Evolutionary conservation across 805 yeast genomes (phyloP).

Genomic region (Nakazawaea wyomingensis): DNA sequence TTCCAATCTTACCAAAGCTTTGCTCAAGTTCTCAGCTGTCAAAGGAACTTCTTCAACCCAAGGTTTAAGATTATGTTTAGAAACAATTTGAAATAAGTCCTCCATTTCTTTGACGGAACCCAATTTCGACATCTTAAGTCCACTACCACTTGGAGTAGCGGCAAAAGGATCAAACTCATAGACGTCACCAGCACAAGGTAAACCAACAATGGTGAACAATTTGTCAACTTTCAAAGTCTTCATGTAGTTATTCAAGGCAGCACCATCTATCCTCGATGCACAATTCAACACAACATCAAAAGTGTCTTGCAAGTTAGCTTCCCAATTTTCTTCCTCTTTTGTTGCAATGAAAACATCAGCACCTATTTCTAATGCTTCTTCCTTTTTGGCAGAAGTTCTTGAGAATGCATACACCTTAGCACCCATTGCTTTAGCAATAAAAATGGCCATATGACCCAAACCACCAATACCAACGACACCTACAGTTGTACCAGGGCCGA

Average conservation of each 20-base stretch:
- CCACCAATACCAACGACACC: conserved; percentile 57
- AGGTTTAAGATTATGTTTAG: conserved; percentile 39
- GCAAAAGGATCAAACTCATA: conserved; percentile 29
- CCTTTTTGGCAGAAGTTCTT: conserved; percentile 42
- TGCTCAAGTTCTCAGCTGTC: conserved; percentile 34
- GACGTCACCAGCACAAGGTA: conserved; percentile 27
- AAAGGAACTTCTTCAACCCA: conserved; percentile 50
- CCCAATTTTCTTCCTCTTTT: conserved; percentile 40
- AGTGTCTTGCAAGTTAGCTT: conserved; percentile 22
- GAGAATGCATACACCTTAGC: conserved; percentile 56
- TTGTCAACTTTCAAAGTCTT: conserved; percentile 25
- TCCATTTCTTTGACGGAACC: conserved; percentile 43
- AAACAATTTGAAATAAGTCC: conserved; percentile 44
- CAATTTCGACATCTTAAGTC: conserved; percentile 28
- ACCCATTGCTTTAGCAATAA: conserved; percentile 55
- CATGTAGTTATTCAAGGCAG: conserved; percentile 20
- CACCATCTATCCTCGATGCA: conserved; percentile 36
- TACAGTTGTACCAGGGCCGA: conserved; percentile 44
- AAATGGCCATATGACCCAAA: conserved; percentile 50
- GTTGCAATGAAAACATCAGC: conserved; percentile 54
- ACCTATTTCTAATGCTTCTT: conserved; percentile 44
- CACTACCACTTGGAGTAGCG: conserved; percentile 25
- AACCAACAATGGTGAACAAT: conserved; percentile 32
- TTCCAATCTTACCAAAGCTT: conserved; percentile 42
- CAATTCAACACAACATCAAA: conserved; percentile 46